A percentile compares a stretch with the other conserved stretches of the same genome.
Evolutionary conservation across 1,139 yeast species (phyloP).

Genomic region (Yamadazyma dushanensis): DNA sequence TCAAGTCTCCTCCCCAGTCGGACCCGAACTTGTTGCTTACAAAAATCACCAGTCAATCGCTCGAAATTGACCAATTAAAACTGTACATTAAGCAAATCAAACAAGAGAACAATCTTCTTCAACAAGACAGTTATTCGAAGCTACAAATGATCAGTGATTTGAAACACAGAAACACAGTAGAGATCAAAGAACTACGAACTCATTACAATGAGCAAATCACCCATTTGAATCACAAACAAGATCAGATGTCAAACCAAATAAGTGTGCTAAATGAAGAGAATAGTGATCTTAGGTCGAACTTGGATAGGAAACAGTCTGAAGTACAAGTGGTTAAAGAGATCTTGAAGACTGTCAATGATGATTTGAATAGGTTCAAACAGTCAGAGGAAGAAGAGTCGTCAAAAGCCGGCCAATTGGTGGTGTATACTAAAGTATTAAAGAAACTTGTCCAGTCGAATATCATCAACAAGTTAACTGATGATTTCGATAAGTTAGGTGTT

Average conservation of each 20-base stretch:
- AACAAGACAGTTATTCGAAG: slow-evolving; percentile 11
- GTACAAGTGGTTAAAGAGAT: slow-evolving; percentile 6
- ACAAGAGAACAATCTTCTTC: slow-evolving; percentile 9
- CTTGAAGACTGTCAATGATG: slow-evolving; percentile 6
- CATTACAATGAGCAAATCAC: slow-evolving; percentile 6
- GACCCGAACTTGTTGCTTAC: slow-evolving; percentile 9
- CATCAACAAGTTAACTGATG: slow-evolving; percentile 11
- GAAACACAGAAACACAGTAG: slow-evolving; percentile 2
- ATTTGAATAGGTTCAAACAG: slow-evolving; percentile 4
- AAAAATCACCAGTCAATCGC: slow-evolving; percentile 9
- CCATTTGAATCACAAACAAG: slow-evolving; percentile 1
- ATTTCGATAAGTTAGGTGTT: slow-evolving; percentile 11
- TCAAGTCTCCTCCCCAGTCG: slow-evolving; percentile 1
- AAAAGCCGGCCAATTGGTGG: slow-evolving; percentile 4
- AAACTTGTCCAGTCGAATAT: slow-evolving; percentile 9
- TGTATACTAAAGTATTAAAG: slow-evolving; percentile 7
- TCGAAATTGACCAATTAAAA: slow-evolving; percentile 10
- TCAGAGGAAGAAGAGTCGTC: slow-evolving; percentile 3
- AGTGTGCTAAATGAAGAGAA: slow-evolving; percentile 4
- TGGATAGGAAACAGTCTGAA: slow-evolving; percentile 4
- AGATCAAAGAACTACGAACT: slow-evolving; percentile 1
- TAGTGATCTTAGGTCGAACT: neutral
- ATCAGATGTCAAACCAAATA: slow-evolving; percentile 3
- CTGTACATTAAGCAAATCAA: slow-evolving; percentile 10
- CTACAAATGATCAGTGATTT: slow-evolving; percentile 7